phyloP scores from a whole-genome alignment of 2,329 filamentous ascomycete species.

The Zarea fungicola region DNA sequence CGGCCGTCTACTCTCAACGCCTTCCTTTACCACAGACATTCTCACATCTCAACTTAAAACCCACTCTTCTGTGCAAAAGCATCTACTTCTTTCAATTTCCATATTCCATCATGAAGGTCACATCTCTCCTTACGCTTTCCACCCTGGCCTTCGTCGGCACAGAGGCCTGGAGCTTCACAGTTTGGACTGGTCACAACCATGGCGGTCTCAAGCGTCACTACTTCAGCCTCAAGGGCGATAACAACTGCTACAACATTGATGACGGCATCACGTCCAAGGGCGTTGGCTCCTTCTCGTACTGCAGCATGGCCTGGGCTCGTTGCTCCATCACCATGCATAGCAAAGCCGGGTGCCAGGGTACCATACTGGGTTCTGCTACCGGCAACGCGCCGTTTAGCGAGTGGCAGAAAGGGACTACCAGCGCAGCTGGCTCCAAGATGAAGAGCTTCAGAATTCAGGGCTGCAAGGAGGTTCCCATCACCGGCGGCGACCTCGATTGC shows the following conservation, averaged over 20 bases:
- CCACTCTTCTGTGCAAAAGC: no score
- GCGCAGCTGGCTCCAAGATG: slow-evolving; percentile 2
- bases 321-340: slow-evolving; percentile 3
- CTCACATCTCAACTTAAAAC: no score
- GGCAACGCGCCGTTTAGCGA: not conserved
- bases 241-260: slow-evolving; percentile 11
- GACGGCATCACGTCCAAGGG: slow-evolving; percentile 5
- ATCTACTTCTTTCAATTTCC: no score
- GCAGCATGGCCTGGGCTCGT: slow-evolving; percentile 2
- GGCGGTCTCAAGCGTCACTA: slow-evolving; percentile 4
- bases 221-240: slow-evolving; percentile 3
- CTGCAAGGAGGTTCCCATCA: slow-evolving; percentile 10
- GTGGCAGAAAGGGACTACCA: slow-evolving; percentile 4
- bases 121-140: not conserved
- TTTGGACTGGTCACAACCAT: slow-evolving; percentile 8
- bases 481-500: not conserved
- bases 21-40: no score
- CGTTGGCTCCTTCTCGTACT: slow-evolving; percentile 6
- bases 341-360: slow-evolving; percentile 5
- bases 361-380: slow-evolving; percentile 2
- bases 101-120: slow-evolving; percentile 6
- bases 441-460: slow-evolving; percentile 13
- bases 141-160: slow-evolving; percentile 1
- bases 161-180: slow-evolving; percentile 13
- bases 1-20: no score